Conservation (phyloP, 768 basidiomycete species). For the Hortiboletus flavorubellus region DNA sequence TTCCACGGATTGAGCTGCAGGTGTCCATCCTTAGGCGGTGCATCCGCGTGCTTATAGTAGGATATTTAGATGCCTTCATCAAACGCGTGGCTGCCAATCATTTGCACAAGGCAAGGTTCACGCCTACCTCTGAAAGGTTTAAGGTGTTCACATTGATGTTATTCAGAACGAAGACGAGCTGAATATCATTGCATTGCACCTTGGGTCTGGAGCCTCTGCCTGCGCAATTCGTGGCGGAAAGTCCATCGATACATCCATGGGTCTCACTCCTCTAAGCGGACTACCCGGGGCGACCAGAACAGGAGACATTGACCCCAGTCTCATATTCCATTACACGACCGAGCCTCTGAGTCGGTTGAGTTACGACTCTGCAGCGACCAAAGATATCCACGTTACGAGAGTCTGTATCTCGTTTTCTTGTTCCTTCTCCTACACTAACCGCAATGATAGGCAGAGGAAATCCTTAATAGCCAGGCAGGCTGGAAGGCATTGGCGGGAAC, state of each 20-base stretch:
- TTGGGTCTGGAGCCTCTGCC: slow-evolving; percentile 87
- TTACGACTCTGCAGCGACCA: slow-evolving; percentile 46
- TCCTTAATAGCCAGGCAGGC: slow-evolving; percentile 72
- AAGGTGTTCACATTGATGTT: neutral
- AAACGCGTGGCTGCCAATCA: slow-evolving; percentile 56
- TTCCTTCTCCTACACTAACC: neutral
- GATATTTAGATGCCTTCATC: slow-evolving; percentile 58
- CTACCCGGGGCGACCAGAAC: slow-evolving; percentile 86
- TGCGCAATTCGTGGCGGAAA: slow-evolving; percentile 72
- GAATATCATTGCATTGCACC: slow-evolving; percentile 80
- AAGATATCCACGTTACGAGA: slow-evolving; percentile 52
- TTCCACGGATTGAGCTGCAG: slow-evolving; percentile 84
- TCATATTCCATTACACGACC: slow-evolving; percentile 79
- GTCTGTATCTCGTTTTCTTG: slow-evolving; percentile 21
- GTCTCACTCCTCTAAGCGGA: slow-evolving; percentile 84
- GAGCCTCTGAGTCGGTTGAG: slow-evolving; percentile 47
- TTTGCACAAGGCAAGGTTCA: slow-evolving; percentile 58
- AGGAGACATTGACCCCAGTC: slow-evolving; percentile 78
- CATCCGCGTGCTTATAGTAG: neutral
- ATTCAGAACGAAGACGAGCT: slow-evolving; percentile 43
- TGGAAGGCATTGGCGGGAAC: slow-evolving; percentile 79
- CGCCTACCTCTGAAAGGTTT: neutral
- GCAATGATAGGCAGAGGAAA: slow-evolving; percentile 41
- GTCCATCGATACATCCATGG: slow-evolving; percentile 88
- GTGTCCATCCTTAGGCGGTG: neutral